Evolutionary conservation across 1,284 basidiomycete genomes (phyloP).

Genomic region (Pseudozyma flocculosa): DNA sequence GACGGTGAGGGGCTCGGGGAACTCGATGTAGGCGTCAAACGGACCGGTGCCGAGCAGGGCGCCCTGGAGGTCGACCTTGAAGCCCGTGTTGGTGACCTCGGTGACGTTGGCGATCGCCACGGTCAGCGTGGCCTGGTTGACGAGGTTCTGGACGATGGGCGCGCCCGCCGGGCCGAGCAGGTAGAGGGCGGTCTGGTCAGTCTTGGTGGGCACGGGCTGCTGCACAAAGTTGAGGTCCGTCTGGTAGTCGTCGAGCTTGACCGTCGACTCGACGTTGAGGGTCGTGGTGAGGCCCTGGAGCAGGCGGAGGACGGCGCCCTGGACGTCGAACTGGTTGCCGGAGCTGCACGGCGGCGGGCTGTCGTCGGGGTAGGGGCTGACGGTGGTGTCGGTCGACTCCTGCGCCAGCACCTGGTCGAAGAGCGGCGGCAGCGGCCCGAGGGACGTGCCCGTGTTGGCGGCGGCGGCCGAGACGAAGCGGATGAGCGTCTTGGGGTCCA

Average conservation of each 20-base stretch:
- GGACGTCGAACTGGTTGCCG: slow-evolving; percentile 61
- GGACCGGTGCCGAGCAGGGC: slow-evolving; percentile 44
- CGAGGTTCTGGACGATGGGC: slow-evolving; percentile 70
- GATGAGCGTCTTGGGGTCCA: slow-evolving; percentile 69
- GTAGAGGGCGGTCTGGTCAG: slow-evolving; percentile 68
- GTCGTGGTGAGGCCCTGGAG: slow-evolving; percentile 66
- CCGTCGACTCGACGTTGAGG: slow-evolving; percentile 59
- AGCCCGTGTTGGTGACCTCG: slow-evolving; percentile 58
- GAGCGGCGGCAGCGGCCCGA: slow-evolving; percentile 68
- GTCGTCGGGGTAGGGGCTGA: slow-evolving; percentile 61
- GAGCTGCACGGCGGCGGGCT: slow-evolving; percentile 63
- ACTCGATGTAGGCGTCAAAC: slow-evolving; percentile 63
- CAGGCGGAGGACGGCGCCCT: slow-evolving; percentile 67
- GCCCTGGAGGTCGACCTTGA: slow-evolving; percentile 59
- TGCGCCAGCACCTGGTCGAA: slow-evolving; percentile 67
- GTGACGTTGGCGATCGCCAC: slow-evolving; percentile 70
- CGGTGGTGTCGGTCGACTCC: slow-evolving; percentile 66
- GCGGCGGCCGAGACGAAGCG: slow-evolving; percentile 65
- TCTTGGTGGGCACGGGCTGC: slow-evolving; percentile 67
- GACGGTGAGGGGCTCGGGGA: slow-evolving; percentile 62
- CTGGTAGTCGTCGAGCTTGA: slow-evolving; percentile 55
- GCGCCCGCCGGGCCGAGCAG: slow-evolving; percentile 66
- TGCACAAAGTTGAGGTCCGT: slow-evolving; percentile 70
- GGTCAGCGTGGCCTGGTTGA: slow-evolving; percentile 65
- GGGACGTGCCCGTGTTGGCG: slow-evolving; percentile 64